phyloP scores from a whole-genome alignment of 352 stramenopile species.

The Blastocystis sp. region DNA sequence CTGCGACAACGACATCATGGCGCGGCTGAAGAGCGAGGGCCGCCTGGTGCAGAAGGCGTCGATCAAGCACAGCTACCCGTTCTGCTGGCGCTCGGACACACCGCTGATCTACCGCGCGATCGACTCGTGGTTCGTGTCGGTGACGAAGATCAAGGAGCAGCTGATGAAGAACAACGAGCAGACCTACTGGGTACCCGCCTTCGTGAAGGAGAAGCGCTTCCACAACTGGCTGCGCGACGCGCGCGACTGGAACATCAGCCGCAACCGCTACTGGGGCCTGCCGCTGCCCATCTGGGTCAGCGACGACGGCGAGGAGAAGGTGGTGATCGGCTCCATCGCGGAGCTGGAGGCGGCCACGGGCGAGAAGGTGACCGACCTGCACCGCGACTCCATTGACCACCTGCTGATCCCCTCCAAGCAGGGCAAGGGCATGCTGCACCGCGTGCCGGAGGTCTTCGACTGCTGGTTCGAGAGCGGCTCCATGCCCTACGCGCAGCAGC shows the following conservation, averaged over 20 bases:
- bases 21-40: constrained; percentile 86
- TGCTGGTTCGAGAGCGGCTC: constrained; percentile 99
- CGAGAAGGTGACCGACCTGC: constrained; percentile 85
- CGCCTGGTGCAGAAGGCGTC: constrained; percentile 92
- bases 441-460: constrained; percentile 90
- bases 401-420: constrained; percentile 93
- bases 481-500: constrained; percentile 98
- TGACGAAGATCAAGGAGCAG: constrained; percentile 94
- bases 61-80: constrained; percentile 96
- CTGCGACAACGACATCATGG: constrained; percentile 92
- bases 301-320: constrained; percentile 92
- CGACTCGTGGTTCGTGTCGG: constrained; percentile 96
- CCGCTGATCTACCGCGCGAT: constrained; percentile 99
- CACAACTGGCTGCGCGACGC: constrained; percentile 98
- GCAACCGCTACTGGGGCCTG: constrained; percentile 97
- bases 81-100: constrained; percentile 99
- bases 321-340: constrained; percentile 91
- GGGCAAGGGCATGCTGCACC: constrained; percentile 78
- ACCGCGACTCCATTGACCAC: constrained; percentile 95
- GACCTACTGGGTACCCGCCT: constrained; percentile 82
- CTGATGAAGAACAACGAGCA: constrained; percentile 83
- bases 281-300: constrained; percentile 96
- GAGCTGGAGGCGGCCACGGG: constrained; percentile 91
- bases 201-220: constrained; percentile 97
- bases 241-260: constrained; percentile 96